These are phyloP conservation scores for Mastigamoeba balamuthi DNA, from an alignment of 78 protist species.

Conservation along the genomic window DNA sequence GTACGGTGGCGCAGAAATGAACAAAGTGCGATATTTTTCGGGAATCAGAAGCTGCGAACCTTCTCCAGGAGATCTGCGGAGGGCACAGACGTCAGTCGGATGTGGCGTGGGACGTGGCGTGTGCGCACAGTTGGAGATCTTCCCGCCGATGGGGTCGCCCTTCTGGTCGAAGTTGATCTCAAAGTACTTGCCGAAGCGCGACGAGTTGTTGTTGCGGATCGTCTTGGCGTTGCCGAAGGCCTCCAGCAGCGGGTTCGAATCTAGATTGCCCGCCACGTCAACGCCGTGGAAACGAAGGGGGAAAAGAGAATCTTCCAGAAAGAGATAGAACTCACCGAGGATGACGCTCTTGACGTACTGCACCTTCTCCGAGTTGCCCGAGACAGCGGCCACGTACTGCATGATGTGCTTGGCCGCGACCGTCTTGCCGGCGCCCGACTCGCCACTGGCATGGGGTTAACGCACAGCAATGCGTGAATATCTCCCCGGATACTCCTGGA, in stretches of 20 bases:
- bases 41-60: no score
- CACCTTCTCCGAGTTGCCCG: constrained; percentile 62
- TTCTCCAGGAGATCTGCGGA: not conserved
- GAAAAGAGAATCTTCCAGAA: no score
- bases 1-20: not conserved
- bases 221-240: constrained; percentile 96
- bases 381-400: constrained; percentile 68
- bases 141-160: constrained; percentile 82
- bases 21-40: no score
- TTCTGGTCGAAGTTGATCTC: constrained; percentile 62
- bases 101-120: no score
- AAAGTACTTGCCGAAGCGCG: constrained; percentile 80
- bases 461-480: not conserved
- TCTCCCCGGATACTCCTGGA: not conserved
- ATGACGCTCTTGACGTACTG: constrained; percentile 37
- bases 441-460: constrained; percentile 44
- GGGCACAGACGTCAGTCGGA: no score
- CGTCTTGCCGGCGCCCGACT: constrained; percentile 95
- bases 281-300: no score
- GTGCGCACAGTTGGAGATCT: constrained; percentile 48
- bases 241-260: constrained; percentile 83
- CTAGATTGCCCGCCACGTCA: no score
- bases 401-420: constrained; percentile 88
- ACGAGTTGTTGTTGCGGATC: constrained; percentile 79
- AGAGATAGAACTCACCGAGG: not conserved